Conservation (phyloP, 1,284 basidiomycete genomes). For the Trametes polyzona region DNA sequence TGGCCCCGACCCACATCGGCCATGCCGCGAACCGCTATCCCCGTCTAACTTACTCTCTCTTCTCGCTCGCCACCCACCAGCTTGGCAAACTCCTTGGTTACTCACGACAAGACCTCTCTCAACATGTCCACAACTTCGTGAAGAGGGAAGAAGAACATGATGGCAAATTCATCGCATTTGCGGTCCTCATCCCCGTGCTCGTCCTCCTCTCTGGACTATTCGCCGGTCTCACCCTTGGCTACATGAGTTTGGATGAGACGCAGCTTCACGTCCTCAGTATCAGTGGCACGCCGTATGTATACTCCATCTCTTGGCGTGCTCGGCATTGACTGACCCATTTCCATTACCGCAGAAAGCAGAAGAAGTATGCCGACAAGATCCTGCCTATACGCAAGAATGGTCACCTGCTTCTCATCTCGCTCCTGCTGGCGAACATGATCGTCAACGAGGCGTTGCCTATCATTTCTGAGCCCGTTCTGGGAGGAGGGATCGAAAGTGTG, state of each 20-base stretch:
- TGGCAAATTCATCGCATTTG: constrained; percentile 46
- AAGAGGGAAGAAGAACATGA: constrained; percentile 23
- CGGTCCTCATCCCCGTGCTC: constrained; percentile 57
- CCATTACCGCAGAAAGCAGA: constrained; percentile 59
- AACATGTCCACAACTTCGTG: constrained; percentile 16
- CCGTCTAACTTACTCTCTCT: constrained; percentile 23
- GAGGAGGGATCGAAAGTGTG: constrained; percentile 81
- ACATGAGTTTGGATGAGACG: constrained; percentile 93
- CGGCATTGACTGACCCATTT: not conserved
- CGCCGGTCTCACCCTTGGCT: constrained; percentile 81
- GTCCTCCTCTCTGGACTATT: constrained; percentile 65
- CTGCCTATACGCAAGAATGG: constrained; percentile 86
- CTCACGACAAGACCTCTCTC: constrained; percentile 11
- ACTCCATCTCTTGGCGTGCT: not conserved
- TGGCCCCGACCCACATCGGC: constrained; percentile 23
- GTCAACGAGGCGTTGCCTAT: constrained; percentile 90
- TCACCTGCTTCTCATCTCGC: constrained; percentile 80
- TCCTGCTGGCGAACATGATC: constrained; percentile 87
- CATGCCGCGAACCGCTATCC: constrained; percentile 22
- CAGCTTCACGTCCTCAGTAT: constrained; percentile 87
- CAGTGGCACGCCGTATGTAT: constrained; percentile 76
- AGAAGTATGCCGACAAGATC: constrained; percentile 81
- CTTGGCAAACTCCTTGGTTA: constrained; percentile 19
- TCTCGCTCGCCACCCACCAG: constrained; percentile 24
- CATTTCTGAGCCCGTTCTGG: constrained; percentile 86